Evolutionary conservation across 225 moss, liverwort and hornwort species (phyloP).

Genomic region (Physcomitrellopsis africana): DNA sequence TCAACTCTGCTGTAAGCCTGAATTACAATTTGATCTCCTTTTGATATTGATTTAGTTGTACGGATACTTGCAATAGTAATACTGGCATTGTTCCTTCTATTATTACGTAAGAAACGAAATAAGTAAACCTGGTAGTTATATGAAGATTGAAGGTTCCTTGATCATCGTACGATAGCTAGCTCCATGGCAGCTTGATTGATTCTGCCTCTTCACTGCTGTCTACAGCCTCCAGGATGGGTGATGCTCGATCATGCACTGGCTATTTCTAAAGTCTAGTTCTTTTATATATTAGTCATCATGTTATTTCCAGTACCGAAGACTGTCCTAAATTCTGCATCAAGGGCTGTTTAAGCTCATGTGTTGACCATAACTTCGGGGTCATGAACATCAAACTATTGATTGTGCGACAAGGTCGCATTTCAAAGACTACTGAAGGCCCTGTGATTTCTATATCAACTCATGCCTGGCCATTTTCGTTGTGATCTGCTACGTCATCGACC

Average conservation of each 20-base stretch:
- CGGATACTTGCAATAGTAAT: conserved; percentile 1
- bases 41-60: conserved; percentile 1
- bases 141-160: background rate
- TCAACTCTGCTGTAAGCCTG: background rate
- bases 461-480: conserved; percentile 24
- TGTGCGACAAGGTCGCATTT: background rate
- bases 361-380: background rate
- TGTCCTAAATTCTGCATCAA: background rate
- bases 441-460: conserved; percentile 27
- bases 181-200: conserved; percentile 4
- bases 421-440: conserved; percentile 5
- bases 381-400: conserved; percentile 10
- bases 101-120: conserved; percentile 7
- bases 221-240: conserved; percentile 18
- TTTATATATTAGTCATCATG: background rate
- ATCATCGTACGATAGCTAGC: background rate
- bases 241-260: conserved; percentile 1
- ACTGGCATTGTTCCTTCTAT: background rate
- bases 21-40: background rate
- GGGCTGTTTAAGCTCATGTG: background rate
- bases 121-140: background rate
- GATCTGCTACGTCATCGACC: conserved; percentile 26
- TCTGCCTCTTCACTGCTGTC: conserved; percentile 13
- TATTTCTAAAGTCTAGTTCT: background rate
- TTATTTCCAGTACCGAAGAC: background rate